Evolutionary conservation across 805 yeast species (phyloP).

Genomic region (Yarrowia sp.): DNA sequence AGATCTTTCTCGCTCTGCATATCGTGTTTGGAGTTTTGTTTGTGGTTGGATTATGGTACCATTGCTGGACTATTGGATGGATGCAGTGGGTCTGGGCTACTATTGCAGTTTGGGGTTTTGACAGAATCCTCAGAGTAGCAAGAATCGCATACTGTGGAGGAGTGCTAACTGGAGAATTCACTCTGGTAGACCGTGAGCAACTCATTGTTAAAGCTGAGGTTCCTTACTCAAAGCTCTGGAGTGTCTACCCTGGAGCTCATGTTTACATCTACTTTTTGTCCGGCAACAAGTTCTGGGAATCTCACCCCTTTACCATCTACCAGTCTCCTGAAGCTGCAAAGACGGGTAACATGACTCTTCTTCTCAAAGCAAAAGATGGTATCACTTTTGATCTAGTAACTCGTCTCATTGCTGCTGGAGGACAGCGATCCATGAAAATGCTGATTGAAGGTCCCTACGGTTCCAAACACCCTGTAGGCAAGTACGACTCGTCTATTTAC

Average conservation of each 20-base stretch:
- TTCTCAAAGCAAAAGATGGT: conserved; percentile 19
- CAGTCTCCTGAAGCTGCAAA: conserved; percentile 24
- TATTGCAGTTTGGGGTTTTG: conserved; percentile 68
- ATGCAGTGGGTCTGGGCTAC: conserved; percentile 53
- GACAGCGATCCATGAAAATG: not conserved
- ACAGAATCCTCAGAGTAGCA: conserved; percentile 55
- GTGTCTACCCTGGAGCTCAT: conserved; percentile 53
- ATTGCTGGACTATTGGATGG: conserved; percentile 46
- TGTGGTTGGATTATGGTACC: conserved; percentile 57
- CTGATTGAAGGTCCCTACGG: conserved; percentile 74
- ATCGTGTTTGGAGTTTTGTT: conserved; percentile 54
- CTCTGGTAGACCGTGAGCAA: not conserved
- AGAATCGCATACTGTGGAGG: conserved; percentile 61
- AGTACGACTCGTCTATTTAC: conserved; percentile 54
- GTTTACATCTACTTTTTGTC: conserved; percentile 58
- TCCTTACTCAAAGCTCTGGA: conserved; percentile 39
- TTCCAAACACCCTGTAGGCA: conserved; percentile 47
- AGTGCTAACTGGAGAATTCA: conserved; percentile 24
- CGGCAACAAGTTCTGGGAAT: conserved; percentile 59
- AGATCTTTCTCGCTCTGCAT: conserved; percentile 57
- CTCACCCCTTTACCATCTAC: conserved; percentile 65
- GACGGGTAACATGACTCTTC: conserved; percentile 3
- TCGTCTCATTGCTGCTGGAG: not conserved
- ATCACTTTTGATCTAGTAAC: not conserved
- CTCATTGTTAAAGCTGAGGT: conserved; percentile 10